Evolutionary conservation across 2,329 filamentous ascomycete genomes (phyloP).

Genomic region (Penicillium sp.): DNA sequence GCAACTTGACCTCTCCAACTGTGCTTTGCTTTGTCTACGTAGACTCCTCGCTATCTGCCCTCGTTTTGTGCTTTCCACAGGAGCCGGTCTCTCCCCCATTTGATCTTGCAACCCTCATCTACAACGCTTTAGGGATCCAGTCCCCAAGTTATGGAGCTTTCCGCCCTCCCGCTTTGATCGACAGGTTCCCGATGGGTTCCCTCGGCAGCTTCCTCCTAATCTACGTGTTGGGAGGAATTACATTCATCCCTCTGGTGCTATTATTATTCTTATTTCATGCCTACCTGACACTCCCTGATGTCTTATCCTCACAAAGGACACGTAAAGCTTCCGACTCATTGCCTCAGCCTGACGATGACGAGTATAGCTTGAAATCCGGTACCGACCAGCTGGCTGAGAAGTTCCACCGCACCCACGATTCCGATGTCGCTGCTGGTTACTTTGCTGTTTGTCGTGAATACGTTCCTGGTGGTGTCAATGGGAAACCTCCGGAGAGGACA

Average conservation of each 20-base stretch:
- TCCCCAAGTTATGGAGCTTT: slow-evolving; percentile 33
- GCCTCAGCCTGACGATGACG: slow-evolving; percentile 63
- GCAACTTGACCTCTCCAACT: slow-evolving; percentile 19
- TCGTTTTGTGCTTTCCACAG: slow-evolving; percentile 4
- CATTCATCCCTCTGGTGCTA: slow-evolving; percentile 75
- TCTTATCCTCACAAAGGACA: slow-evolving; percentile 24
- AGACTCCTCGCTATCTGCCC: not conserved
- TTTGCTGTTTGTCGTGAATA: slow-evolving; percentile 95
- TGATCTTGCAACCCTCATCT: not conserved
- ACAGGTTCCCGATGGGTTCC: slow-evolving; percentile 41
- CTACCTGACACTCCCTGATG: slow-evolving; percentile 63
- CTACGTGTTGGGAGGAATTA: slow-evolving; percentile 84
- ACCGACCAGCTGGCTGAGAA: slow-evolving; percentile 61
- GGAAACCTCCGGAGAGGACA: slow-evolving; percentile 82
- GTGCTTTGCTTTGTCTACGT: slow-evolving; percentile 4
- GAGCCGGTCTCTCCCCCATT: slow-evolving; percentile 21
- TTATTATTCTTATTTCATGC: slow-evolving; percentile 61
- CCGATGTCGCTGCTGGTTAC: slow-evolving; percentile 83
- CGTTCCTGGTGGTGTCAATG: slow-evolving; percentile 85
- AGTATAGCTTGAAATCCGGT: slow-evolving; percentile 60
- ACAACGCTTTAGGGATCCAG: slow-evolving; percentile 3
- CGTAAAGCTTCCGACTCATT: slow-evolving; percentile 35
- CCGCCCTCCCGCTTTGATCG: slow-evolving; percentile 30
- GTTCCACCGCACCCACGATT: slow-evolving; percentile 60
- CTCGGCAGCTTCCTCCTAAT: slow-evolving; percentile 62